Percentiles rank a stretch among this genome's conserved stretches.
Conservation (phyloP, 371 early-diverging fungal species). For the Zancudomyces culisetae region DNA sequence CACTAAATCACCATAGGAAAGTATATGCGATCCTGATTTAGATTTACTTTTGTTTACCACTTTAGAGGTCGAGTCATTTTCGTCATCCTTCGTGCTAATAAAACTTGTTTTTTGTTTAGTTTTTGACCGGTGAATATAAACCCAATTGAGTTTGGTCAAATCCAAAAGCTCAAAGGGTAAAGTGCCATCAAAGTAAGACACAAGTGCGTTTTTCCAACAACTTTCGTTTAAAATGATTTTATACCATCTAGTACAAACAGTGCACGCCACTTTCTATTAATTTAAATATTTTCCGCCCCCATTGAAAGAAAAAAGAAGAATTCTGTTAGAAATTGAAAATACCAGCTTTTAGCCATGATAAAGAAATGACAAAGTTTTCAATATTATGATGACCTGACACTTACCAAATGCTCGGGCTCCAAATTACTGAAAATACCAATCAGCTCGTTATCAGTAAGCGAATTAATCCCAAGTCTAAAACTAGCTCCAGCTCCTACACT, state of each 20-base stretch:
- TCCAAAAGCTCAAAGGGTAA: neutral
- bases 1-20: neutral
- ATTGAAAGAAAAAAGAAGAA: neutral
- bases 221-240: neutral
- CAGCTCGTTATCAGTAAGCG: conserved; percentile 3
- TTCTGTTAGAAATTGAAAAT: neutral
- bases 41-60: neutral
- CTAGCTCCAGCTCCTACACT: too few species aligned
- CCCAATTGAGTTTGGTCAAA: neutral
- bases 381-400: too few species aligned
- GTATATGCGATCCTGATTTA: too few species aligned
- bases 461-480: too few species aligned
- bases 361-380: too few species aligned
- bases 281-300: too few species aligned
- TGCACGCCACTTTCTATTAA: neutral
- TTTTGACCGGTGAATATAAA: neutral
- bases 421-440: conserved; percentile 1
- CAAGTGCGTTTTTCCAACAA: conserved; percentile 1
- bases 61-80: too few species aligned
- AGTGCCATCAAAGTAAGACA: neutral
- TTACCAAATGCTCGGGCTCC: conserved; percentile 1
- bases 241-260: conserved; percentile 1
- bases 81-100: too few species aligned
- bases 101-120: too few species aligned
- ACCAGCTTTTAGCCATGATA: neutral